Evolutionary conservation across 257 asterid genomes (phyloP).

Genomic region (Hygrophila difformis): DNA sequence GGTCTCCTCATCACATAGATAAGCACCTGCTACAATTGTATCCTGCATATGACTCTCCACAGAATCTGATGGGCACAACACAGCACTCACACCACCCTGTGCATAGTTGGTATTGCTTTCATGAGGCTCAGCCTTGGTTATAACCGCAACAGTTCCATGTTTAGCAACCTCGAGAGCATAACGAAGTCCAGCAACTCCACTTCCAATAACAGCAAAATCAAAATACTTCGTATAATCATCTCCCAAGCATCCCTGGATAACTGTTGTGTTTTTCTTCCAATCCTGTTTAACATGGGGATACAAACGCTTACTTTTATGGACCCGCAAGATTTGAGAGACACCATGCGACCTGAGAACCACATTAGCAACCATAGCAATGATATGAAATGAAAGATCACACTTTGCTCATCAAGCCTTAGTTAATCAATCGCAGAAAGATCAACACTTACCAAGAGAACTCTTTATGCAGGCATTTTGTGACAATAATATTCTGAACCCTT

Average conservation of each 20-base stretch:
- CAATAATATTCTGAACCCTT: conserved; percentile 25
- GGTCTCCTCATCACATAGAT: conserved; percentile 96
- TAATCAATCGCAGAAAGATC: neutral
- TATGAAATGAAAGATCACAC: neutral
- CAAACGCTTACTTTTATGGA: conserved; percentile 20
- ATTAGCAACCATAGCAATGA: conserved; percentile 11
- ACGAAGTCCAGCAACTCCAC: conserved; percentile 99
- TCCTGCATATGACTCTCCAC: conserved; percentile 94
- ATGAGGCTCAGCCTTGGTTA: conserved; percentile 96
- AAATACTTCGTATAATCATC: conserved; percentile 59
- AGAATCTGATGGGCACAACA: conserved; percentile 83
- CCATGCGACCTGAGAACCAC: conserved; percentile 51
- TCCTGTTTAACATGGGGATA: conserved; percentile 26
- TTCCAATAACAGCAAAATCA: conserved; percentile 88
- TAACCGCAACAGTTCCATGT: conserved; percentile 81
- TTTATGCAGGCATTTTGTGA: conserved; percentile 34
- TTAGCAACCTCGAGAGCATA: conserved; percentile 98
- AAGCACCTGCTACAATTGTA: conserved; percentile 96
- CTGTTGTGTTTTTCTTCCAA: conserved; percentile 27
- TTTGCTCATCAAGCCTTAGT: neutral
- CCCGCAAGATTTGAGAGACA: conserved; percentile 34
- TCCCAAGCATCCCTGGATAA: conserved; percentile 39
- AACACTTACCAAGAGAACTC: conserved; percentile 55
- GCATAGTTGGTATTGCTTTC: conserved; percentile 99
- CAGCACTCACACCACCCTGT: conserved; percentile 99